phyloP scores from a whole-genome alignment of 2,329 filamentous ascomycete species.

The Trichoderma lentiforme region DNA sequence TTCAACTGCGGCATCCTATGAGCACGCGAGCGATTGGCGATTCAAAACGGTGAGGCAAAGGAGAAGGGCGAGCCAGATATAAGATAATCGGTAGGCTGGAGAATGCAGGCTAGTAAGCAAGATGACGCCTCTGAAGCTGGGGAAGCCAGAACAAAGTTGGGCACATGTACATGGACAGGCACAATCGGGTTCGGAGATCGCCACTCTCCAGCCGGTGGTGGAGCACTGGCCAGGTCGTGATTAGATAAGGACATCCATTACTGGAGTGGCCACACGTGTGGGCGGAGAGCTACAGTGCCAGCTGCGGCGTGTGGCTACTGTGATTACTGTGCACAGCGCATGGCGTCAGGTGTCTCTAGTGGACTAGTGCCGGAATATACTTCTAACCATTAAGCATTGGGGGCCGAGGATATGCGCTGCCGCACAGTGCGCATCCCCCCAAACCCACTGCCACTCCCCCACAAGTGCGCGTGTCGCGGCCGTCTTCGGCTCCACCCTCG shows the following conservation, averaged over 20 bases:
- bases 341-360: neutral
- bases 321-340: neutral
- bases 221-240: neutral
- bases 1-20: slow-evolving; percentile 4
- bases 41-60: neutral
- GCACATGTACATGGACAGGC: slow-evolving; percentile 11
- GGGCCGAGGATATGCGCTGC: neutral
- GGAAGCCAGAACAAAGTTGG: neutral
- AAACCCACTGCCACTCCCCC: neutral
- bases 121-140: slow-evolving; percentile 3
- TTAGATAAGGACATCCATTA: neutral
- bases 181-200: slow-evolving; percentile 37
- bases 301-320: neutral
- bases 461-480: slow-evolving; percentile 10
- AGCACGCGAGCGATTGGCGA: neutral
- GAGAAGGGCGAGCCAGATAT: neutral
- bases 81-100: neutral
- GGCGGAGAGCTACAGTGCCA: neutral
- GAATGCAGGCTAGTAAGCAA: slow-evolving; percentile 4
- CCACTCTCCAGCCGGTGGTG: slow-evolving; percentile 26
- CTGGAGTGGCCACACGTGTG: neutral
- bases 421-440: neutral
- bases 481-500: slow-evolving; percentile 17
- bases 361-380: neutral
- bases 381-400: no score